Evolutionary conservation across 371 early-diverging fungal species (phyloP).

Genomic region (Mycotypha africana): DNA sequence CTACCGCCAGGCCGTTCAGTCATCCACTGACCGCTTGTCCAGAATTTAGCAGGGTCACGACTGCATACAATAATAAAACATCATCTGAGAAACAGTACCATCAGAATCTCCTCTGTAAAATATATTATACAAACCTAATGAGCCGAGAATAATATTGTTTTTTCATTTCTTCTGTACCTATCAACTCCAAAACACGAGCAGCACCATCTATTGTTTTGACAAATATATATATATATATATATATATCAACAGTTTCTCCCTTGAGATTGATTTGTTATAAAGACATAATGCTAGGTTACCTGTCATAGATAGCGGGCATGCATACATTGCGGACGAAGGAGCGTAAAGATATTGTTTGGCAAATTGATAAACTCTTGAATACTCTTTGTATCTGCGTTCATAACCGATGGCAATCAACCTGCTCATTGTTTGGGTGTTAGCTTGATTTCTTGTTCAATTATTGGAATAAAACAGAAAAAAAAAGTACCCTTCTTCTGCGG

Average conservation of each 20-base stretch:
- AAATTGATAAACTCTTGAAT: conserved; percentile 58
- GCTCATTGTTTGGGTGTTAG: background rate
- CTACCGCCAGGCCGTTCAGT: conserved; percentile 70
- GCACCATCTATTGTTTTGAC: conserved; percentile 50
- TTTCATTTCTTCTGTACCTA: conserved; percentile 50
- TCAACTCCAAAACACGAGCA: conserved; percentile 53
- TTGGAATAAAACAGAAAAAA: background rate
- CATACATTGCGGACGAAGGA: conserved; percentile 49
- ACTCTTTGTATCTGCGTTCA: conserved; percentile 47
- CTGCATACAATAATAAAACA: conserved; percentile 5
- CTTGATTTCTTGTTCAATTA: background rate
- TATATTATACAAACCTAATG: conserved; percentile 19
- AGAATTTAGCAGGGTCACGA: conserved; percentile 52
- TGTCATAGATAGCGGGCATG: conserved; percentile 72
- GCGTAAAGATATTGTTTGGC: conserved; percentile 59
- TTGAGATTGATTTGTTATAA: background rate
- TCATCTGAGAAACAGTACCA: too few species aligned
- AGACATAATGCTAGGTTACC: too few species aligned
- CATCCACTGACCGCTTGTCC: conserved; percentile 76
- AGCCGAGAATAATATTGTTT: conserved; percentile 33
- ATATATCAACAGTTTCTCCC: too few species aligned
- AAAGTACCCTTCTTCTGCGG: conserved; percentile 53
- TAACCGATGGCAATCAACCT: conserved; percentile 60
- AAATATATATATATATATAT: too few species aligned
- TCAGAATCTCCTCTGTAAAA: too few species aligned